Evolutionary conservation across 805 yeast species (phyloP).

Genomic region (Spathaspora girioi): DNA sequence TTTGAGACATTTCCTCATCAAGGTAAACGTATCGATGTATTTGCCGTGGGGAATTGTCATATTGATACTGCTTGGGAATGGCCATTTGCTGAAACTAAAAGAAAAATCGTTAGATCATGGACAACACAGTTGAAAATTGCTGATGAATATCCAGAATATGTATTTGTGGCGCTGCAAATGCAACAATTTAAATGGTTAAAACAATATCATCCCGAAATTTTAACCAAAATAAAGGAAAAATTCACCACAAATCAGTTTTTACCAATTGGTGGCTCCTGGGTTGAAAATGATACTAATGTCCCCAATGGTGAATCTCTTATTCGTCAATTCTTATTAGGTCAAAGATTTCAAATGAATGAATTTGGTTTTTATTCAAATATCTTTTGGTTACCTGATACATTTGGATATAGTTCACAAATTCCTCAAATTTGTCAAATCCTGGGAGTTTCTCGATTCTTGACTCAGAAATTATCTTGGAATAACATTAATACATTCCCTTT

Average conservation of each 20-base stretch:
- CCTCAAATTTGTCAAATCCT: slow-evolving; percentile 91
- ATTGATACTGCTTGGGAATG: slow-evolving; percentile 98
- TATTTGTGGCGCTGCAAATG: slow-evolving; percentile 92
- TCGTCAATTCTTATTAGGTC: slow-evolving; percentile 89
- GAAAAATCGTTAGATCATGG: slow-evolving; percentile 94
- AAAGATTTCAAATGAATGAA: slow-evolving; percentile 72
- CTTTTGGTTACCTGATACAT: slow-evolving; percentile 97
- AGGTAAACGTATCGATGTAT: slow-evolving; percentile 54
- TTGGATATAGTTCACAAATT: slow-evolving; percentile 92
- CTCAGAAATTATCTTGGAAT: slow-evolving; percentile 96
- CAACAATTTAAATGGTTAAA: slow-evolving; percentile 94
- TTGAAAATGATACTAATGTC: slow-evolving; percentile 92
- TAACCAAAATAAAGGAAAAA: slow-evolving; percentile 58
- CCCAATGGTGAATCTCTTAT: slow-evolving; percentile 92
- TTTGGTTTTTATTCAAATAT: slow-evolving; percentile 74
- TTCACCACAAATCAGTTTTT: slow-evolving; percentile 72
- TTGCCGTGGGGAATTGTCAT: slow-evolving; percentile 91
- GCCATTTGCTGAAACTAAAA: slow-evolving; percentile 97
- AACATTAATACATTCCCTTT: slow-evolving; percentile 89
- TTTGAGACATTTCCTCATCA: slow-evolving; percentile 25
- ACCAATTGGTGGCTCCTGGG: slow-evolving; percentile 98
- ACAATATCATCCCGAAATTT: slow-evolving; percentile 81
- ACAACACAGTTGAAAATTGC: slow-evolving; percentile 83
- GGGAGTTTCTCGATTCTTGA: slow-evolving; percentile 78
- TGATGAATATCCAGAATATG: slow-evolving; percentile 87